Percentiles rank a stretch among this genome's conserved stretches.
Evolutionary conservation across 176 grass and related monocot genomes (phyloP).

Genomic region (Phoenix roebelenii): DNA sequence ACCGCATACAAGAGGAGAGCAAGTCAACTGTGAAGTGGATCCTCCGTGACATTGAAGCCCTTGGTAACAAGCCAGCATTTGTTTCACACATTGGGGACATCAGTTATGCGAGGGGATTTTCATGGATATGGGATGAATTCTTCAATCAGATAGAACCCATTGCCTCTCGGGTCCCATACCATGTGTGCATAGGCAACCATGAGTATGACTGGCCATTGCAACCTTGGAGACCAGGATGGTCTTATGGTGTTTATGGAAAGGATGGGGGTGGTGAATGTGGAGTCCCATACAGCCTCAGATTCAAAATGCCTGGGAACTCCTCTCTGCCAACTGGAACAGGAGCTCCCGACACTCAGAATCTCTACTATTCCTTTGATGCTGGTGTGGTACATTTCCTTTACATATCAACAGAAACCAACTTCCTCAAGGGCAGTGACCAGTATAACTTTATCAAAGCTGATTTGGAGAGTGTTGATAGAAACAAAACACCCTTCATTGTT

Average conservation of each 20-base stretch:
- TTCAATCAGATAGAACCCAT: constrained; percentile 88
- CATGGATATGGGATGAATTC: constrained; percentile 97
- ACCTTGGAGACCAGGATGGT: constrained; percentile 82
- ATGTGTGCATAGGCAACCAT: constrained; percentile 96
- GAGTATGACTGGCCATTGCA: constrained; percentile 95
- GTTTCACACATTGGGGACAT: constrained; percentile 97
- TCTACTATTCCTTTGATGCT: constrained; percentile 79
- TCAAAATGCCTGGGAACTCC: constrained; percentile 92
- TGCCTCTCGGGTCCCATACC: constrained; percentile 64
- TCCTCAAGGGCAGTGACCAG: constrained; percentile 59
- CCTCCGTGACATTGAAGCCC: constrained; percentile 64
- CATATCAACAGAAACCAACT: constrained; percentile 90
- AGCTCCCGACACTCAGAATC: constrained; percentile 68
- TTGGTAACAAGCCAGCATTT: constrained; percentile 69
- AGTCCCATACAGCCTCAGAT: constrained; percentile 83
- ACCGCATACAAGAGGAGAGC: constrained; percentile 68
- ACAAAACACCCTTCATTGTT: constrained; percentile 75
- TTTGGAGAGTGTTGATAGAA: constrained; percentile 71
- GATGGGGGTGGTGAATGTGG: constrained; percentile 95
- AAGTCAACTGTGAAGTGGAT: constrained; percentile 78
- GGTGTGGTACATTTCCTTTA: constrained; percentile 92
- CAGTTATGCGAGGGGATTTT: constrained; percentile 78
- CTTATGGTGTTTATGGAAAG: constrained; percentile 45
- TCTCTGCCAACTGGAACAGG: constrained; percentile 58
- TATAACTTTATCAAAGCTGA: constrained; percentile 76